phyloP scores from a whole-genome alignment of 768 basidiomycete species.

The Amylocystis lapponica region DNA sequence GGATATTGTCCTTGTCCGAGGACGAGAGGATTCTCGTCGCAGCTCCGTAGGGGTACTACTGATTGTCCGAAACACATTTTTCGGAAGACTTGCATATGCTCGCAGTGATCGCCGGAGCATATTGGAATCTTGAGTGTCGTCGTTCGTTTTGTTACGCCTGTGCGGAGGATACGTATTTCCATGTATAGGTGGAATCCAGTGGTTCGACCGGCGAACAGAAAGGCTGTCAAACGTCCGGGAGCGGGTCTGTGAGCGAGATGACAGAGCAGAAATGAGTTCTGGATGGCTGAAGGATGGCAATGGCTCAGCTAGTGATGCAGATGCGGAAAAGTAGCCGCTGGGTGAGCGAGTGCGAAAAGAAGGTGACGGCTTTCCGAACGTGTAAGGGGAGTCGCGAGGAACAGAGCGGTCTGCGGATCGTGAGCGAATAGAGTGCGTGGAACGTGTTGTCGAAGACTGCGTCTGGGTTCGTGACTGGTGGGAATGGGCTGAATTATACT shows the following conservation, averaged over 20 bases:
- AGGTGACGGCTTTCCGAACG: slow-evolving; percentile 36
- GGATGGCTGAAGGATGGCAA: slow-evolving; percentile 49
- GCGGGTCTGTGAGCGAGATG: slow-evolving; percentile 17
- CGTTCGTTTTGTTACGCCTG: slow-evolving; percentile 3
- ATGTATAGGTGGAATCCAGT: slow-evolving; percentile 3
- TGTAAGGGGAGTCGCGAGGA: slow-evolving; percentile 32
- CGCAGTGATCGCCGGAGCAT: slow-evolving; percentile 10
- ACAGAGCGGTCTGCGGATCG: slow-evolving; percentile 6
- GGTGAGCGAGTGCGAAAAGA: background rate
- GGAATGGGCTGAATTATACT: no score
- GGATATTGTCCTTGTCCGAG: slow-evolving; percentile 24
- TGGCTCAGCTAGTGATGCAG: slow-evolving; percentile 39
- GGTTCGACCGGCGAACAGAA: no score
- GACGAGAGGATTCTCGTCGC: background rate
- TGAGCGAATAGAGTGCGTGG: slow-evolving; percentile 10
- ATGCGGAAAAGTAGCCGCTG: slow-evolving; percentile 18
- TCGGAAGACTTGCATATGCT: slow-evolving; percentile 22
- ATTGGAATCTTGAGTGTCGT: slow-evolving; percentile 8
- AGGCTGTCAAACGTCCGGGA: slow-evolving; percentile 6
- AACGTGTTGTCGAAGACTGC: no score
- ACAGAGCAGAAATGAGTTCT: slow-evolving; percentile 19
- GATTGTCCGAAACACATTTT: slow-evolving; percentile 21
- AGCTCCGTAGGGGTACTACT: slow-evolving; percentile 2
- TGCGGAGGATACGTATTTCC: slow-evolving; percentile 18
- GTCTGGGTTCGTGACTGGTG: no score